Evolutionary conservation across 257 asterid genomes (phyloP), one percentile per base, ranked within the genome.

Genomic region (Petunia secreta): DNA sequence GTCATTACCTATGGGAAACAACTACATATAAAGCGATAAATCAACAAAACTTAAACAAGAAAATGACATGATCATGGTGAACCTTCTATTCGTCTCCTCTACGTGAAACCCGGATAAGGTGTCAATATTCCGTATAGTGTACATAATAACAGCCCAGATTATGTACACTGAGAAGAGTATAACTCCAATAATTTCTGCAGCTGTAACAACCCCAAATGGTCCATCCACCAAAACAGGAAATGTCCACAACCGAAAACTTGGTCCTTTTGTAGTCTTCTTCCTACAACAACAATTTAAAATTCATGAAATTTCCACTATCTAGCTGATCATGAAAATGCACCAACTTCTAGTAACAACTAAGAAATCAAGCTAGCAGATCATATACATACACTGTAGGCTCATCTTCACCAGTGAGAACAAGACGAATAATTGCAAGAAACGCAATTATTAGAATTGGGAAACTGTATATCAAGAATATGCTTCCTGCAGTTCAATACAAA

Each of bases 131-230:
- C 66, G 81, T 60, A 89, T 2, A 25, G 90, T 86, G 43, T 80
- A 84, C 44, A 88, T 87, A 48, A 74, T 50, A 81, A 89, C 54
- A 6, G 97, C 94, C 97, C 98, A 94, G 14, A 90, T 60, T 34
- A 91, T 67, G 79, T 89, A 94, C 37, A 75, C 40, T 6, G 83
- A 5, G 44, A 94, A 91, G 57, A 89, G n/a, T 36, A 86, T 39
- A 15, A 94, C 89, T 34, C 94, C 97, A 78, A 94, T 87, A 75
- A 89, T 84, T 85, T 94, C 98, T 44, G 93, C 94, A 5, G 98
- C 98, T 13, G 98, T 88, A 50, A 92, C 96, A 65, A 94, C 98
- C 39, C 98, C 98, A 54, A 94, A 94, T 11, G 97, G 95, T 11
- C 98, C 98, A 40, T 91, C 92, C 63, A 91, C 94, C 25, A 92